Base-by-base conservation (phyloP, 495 filamentous ascomycete genomes). In the Chlorociboria aeruginascens region DNA sequence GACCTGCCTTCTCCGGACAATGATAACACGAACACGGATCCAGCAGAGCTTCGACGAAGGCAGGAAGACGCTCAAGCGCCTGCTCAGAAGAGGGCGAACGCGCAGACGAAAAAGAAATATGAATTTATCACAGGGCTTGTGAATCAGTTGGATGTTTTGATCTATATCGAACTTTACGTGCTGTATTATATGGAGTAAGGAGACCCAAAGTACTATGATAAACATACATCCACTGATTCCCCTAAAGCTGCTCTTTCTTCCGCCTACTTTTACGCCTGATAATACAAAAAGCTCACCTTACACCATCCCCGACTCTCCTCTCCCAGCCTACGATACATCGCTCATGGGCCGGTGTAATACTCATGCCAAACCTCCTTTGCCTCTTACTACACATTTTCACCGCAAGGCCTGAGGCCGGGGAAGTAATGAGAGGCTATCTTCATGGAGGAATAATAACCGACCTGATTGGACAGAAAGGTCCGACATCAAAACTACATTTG, bases 181-280 rank as follows among this genome's bases (percentile, higher is more conserved):
- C 55, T 94, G 48, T 95, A 95, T 66, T 93, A 92, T 63, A 82
- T 93, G 77, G 89, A 95, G 89, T 94, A 68, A 55, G 83, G 37
- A 8, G 34, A 14, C 32, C 28, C 32, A 11, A 28, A 8, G 13
- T 47, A 3, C 41, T 32, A 30, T 16, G 8, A 13, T 7, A 7
- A 44, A 7, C 39, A 16, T 8, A 33, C 29, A 9, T 13, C 6
- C 34, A 45, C 14, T 30, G 32, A 40, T 31, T 39, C 8, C 37
- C 37, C 25, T 7, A 41, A 39, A 95, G 88, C 64, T 87, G 82
- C 63, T 93, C 87, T 3, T 74, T 92, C 49, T 63, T 83, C 50
- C 75, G 81, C 30, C 74, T 94, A 54, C 60, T 81, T 43, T 43
- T 88, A 40, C 85, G 88, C 35, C 74, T 79, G 54, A 51, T 85